Evolutionary conservation across 176 grass and related monocot genomes (phyloP).

Genomic region (Zoysia pacifica): DNA sequence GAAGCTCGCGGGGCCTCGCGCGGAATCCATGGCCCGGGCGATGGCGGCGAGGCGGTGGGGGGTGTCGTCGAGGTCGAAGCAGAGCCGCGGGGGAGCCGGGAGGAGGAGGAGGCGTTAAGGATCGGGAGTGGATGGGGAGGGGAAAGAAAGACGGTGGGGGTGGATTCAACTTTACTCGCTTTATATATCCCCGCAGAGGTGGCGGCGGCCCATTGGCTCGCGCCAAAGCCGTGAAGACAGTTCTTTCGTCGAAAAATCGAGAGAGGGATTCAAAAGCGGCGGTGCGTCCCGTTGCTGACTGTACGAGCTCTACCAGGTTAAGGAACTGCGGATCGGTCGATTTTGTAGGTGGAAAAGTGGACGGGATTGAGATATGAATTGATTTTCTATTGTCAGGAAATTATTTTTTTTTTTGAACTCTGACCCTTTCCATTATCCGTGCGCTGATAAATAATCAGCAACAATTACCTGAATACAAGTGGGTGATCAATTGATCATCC

Average conservation of each 20-base stretch:
- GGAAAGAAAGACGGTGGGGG: not conserved
- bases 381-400: no score
- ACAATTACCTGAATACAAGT: no score
- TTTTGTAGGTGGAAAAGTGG: no score
- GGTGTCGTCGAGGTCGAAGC: no score
- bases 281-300: not conserved
- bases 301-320: not conserved
- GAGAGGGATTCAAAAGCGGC: not conserved
- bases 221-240: not conserved
- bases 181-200: not conserved
- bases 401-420: no score
- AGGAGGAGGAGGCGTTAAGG: constrained; percentile 9
- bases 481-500: no score
- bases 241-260: not conserved
- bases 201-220: not conserved
- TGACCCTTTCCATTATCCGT: no score
- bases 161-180: constrained; percentile 3
- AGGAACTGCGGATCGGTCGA: no score
- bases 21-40: constrained; percentile 13
- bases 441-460: no score
- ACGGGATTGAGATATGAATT: no score
- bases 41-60: not conserved
- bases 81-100: not conserved
- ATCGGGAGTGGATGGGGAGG: not conserved
- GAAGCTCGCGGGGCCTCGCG: constrained; percentile 46